Base-by-base conservation (phyloP, 441 rosid genomes). In the Populus hybrid region DNA sequence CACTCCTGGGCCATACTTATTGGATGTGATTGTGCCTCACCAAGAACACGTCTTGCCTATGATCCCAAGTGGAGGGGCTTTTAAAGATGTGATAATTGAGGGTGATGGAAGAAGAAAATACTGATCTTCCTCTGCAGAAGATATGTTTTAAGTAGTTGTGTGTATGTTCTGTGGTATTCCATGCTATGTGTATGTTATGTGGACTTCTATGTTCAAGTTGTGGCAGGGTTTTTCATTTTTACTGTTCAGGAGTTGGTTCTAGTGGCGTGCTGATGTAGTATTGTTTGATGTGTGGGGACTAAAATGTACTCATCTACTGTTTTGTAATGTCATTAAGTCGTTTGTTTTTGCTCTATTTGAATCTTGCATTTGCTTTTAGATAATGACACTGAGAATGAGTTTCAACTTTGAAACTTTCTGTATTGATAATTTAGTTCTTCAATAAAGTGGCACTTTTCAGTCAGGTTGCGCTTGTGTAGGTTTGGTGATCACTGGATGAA, bases 11-110 rank as follows among this genome's bases (percentile, higher is more conserved):
- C 97, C 99, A 0, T 95, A 90, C 84, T 78, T 92, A 77, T 77
- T 95, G 86, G 98, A 95, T 75, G 98, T 94, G 35, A 88, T 95
- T 23, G 90, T 93, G 21, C 99, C 97, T 7, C 99, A 94, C 82
- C 98, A 95, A 82, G 99, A 94, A 80, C 99, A 95, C 74, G 99
- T 95, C 36, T 79, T 95, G 76, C 97, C 99, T 66, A 95, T 95
- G 99, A 95, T 95, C 80, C 98, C 99, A 1, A 93, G 96, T 76
- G 95, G 94, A 26, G 99, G 97, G 9, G 88, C 92, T 33, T 95
- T 93, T 75, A 93, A 88, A 68, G 97, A 95, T 83, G 78, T 90
- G 81, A 93, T 95, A 74, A 87, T 88, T 0, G 97, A 93, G 73
- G 97, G 98, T 23, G 99, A 95, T 88, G 97, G 99, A 40, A 87